These are phyloP conservation scores for Acacia concinna DNA, from an alignment of 331 rosid species.

Conservation along the genomic window DNA sequence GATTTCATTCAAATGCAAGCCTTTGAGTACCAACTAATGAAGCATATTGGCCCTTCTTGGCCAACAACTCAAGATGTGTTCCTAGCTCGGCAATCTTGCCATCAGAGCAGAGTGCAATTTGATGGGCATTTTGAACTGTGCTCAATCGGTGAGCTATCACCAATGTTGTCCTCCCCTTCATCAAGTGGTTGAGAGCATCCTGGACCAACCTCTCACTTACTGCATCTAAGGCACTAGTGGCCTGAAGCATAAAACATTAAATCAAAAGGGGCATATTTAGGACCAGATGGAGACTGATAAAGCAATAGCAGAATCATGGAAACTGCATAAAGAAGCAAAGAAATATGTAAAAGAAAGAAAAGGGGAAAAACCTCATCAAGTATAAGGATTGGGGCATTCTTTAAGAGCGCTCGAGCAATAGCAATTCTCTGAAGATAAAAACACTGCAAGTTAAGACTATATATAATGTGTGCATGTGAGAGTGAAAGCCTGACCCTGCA, in stretches of 20 bases:
- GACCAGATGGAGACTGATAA: neutral
- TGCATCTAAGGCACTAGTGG: conserved; percentile 90
- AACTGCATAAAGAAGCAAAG: conserved; percentile 7
- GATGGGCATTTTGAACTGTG: conserved; percentile 90
- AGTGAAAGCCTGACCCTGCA: conserved; percentile 3
- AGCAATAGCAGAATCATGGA: conserved; percentile 20
- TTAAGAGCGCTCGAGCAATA: conserved; percentile 87
- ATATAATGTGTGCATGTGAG: neutral
- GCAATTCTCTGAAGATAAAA: conserved; percentile 77
- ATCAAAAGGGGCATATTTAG: neutral
- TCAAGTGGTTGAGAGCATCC: conserved; percentile 73
- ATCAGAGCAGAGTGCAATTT: conserved; percentile 73
- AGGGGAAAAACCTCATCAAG: conserved; percentile 72
- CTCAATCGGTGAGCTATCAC: conserved; percentile 93
- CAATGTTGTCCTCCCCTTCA: conserved; percentile 88
- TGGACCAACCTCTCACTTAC: conserved; percentile 90
- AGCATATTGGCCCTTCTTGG: conserved; percentile 81
- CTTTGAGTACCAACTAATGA: conserved; percentile 87
- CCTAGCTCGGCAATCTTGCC: conserved; percentile 80
- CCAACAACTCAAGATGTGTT: conserved; percentile 72
- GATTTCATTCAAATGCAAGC: conserved; percentile 89
- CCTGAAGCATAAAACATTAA: conserved; percentile 48
- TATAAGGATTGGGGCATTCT: conserved; percentile 83
- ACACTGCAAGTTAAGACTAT: conserved; percentile 28
- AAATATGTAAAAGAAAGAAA: neutral